phyloP scores from a whole-genome alignment of 768 basidiomycete species.

The Boletus insuetus region DNA sequence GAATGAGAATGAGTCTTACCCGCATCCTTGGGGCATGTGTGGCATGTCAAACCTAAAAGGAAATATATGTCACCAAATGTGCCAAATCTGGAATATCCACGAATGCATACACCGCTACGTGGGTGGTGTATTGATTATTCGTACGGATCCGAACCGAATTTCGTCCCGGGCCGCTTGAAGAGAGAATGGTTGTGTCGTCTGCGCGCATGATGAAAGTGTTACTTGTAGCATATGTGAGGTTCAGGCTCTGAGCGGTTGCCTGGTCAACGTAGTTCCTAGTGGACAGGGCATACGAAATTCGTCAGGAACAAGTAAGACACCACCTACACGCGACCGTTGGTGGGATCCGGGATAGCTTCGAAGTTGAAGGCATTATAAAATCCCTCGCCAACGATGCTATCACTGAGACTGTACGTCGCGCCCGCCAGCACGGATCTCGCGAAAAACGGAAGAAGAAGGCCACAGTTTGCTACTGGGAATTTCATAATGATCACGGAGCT shows the following conservation, averaged over 20 bases:
- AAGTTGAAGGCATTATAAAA: constrained; percentile 34
- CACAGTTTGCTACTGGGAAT: not conserved
- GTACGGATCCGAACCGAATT: constrained; percentile 37
- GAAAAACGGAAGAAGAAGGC: constrained; percentile 15
- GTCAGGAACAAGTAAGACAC: not conserved
- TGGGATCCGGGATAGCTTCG: constrained; percentile 36
- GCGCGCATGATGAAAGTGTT: constrained; percentile 36
- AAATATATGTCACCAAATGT: not conserved
- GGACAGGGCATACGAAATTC: not conserved
- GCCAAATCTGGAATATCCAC: not conserved
- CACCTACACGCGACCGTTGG: constrained; percentile 36
- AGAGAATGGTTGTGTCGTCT: constrained; percentile 34
- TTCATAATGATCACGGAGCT: constrained; percentile 14
- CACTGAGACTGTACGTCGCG: constrained; percentile 24
- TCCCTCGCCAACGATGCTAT: constrained; percentile 27
- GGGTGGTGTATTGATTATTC: constrained; percentile 30
- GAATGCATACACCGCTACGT: constrained; percentile 32
- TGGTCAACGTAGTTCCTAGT: constrained; percentile 34
- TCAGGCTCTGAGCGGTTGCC: constrained; percentile 24
- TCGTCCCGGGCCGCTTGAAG: constrained; percentile 29
- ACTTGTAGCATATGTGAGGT: constrained; percentile 27
- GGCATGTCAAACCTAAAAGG: constrained; percentile 29
- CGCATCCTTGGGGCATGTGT: constrained; percentile 39
- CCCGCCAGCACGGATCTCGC: constrained; percentile 17
- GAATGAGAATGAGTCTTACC: constrained; percentile 20